A percentile compares a stretch with the other conserved stretches of the same genome.
Conservation (phyloP, 345 rosid genomes). For the Bretschneidera sinensis region DNA sequence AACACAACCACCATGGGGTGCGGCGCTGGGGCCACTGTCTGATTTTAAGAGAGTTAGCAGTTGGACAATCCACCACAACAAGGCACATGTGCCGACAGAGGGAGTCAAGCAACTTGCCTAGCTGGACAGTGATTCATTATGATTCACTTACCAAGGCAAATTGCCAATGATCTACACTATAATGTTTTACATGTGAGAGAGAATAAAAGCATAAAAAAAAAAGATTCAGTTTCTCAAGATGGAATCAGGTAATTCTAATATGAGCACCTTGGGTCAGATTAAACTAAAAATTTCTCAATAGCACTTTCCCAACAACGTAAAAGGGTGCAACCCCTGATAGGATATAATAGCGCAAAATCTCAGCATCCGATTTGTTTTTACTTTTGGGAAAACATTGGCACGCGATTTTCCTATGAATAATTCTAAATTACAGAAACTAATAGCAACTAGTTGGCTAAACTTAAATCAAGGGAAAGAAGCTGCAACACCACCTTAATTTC, state of each 20-base stretch:
- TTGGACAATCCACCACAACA: constrained; percentile 22
- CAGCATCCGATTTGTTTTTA: background rate
- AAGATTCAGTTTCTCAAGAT: background rate
- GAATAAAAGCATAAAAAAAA: too few species aligned
- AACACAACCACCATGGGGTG: background rate
- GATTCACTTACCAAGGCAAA: constrained; percentile 34
- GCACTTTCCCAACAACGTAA: background rate
- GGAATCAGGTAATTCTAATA: background rate
- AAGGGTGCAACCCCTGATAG: background rate
- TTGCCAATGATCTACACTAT: background rate
- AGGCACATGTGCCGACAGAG: constrained; percentile 20
- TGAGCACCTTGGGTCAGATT: too few species aligned
- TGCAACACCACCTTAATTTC: too few species aligned
- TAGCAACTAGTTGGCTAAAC: background rate
- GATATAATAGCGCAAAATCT: background rate
- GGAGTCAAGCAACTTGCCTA: constrained; percentile 16
- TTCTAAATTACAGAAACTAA: too few species aligned
- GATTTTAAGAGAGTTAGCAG: constrained; percentile 13
- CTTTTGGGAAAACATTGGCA: background rate
- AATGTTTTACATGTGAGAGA: background rate
- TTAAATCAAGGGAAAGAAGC: background rate
- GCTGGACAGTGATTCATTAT: too few species aligned
- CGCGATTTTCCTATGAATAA: background rate
- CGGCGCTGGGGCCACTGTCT: constrained; percentile 27
- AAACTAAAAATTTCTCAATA: too few species aligned